A percentile compares a stretch with the other conserved stretches of the same genome.
phyloP scores from a whole-genome alignment of 768 basidiomycete genomes.

The Naganishia onofrii region DNA sequence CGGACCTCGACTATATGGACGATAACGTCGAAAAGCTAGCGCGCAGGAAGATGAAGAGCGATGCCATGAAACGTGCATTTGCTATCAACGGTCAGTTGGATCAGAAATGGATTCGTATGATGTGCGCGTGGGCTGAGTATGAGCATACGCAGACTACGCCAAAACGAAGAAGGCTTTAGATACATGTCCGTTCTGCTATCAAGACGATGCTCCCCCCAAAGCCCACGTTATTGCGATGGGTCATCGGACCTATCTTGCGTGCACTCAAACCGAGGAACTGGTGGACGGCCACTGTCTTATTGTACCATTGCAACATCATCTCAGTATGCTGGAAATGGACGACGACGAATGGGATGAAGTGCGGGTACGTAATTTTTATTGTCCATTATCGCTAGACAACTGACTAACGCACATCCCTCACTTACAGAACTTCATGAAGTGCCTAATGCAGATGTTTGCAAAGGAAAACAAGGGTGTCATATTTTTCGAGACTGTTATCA shows the following conservation, averaged over 20 bases:
- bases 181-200: constrained; percentile 78
- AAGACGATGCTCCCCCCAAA: constrained; percentile 84
- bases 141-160: constrained; percentile 72
- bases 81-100: constrained; percentile 76
- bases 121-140: background rate
- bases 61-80: constrained; percentile 94
- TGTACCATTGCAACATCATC: constrained; percentile 89
- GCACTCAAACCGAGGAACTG: constrained; percentile 82
- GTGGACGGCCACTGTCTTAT: constrained; percentile 89
- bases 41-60: constrained; percentile 89
- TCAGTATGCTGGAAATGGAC: constrained; percentile 86
- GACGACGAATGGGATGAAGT: constrained; percentile 99
- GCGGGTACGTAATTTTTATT: constrained; percentile 60
- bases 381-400: background rate
- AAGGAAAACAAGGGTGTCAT: constrained; percentile 89
- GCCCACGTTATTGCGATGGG: constrained; percentile 87
- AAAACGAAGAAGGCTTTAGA: constrained; percentile 86
- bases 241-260: constrained; percentile 83
- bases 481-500: constrained; percentile 91
- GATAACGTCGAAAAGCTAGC: constrained; percentile 92
- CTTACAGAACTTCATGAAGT: constrained; percentile 76
- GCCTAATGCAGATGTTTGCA: constrained; percentile 89
- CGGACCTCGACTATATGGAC: constrained; percentile 89
- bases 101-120: too few relatives aligned
- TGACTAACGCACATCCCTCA: background rate